Evolutionary conservation across 257 asterid genomes (phyloP), one percentile per base, ranked within the genome.

Genomic region (Coffea canephora): DNA sequence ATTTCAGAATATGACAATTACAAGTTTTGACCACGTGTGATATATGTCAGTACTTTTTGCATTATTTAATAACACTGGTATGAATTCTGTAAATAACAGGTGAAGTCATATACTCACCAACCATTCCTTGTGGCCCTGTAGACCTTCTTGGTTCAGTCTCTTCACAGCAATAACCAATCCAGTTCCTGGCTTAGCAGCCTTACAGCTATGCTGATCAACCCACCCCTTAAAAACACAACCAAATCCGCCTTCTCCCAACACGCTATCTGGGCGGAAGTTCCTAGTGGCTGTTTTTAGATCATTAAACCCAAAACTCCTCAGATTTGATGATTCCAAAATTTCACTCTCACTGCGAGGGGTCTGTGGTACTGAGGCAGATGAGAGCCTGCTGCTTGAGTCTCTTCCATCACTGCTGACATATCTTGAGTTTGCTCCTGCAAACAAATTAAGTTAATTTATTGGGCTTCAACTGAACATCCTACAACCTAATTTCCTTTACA

Each of bases 101-200:
- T 8, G 64, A 41, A 75, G 27, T 43, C 69, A 45, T 31, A 31
- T 80, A 84, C 96, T 85, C 79, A 91, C 97, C 92, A 93, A 74
- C 97, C 97, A 93, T 85, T 93, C 97, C 86, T 84, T 93, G 84
- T 93, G 96, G 67, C 97, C 97, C 87, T 93, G 96, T 64, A 87
- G 82, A 21, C 96, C 90, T 80, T 93, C 96, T 83, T 93, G 91
- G 84, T 90, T 90, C 82, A 93, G 82, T 82, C 97, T 86, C 85
- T 93, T 93, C 0, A 84, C 97, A 72, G 97, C 97, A 79, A 93
- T 93, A 59, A 93, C 96, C 62, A 80, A 82, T 27, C 97, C 97
- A 2, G 92, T 90, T 61, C 97, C 97, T 0, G 97, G 93, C 83
- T 80, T 89, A 0, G 97, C 87, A 19, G 97, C 96, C 83, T 90